These are phyloP conservation scores for Trichophyton equinum DNA, from an alignment of 2,329 filamentous ascomycete genomes.

Conservation along the genomic window DNA sequence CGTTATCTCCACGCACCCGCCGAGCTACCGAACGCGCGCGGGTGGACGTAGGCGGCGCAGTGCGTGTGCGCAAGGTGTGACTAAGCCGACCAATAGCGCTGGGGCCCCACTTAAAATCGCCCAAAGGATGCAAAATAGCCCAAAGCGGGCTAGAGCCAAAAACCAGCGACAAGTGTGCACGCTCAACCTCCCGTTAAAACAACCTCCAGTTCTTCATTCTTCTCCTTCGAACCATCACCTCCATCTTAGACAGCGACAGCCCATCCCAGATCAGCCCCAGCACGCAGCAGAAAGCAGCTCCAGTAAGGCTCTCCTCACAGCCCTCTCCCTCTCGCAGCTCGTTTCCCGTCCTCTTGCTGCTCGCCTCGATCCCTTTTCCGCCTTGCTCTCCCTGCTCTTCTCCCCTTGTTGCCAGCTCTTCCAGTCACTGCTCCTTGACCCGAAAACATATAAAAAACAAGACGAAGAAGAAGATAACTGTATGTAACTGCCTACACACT, in stretches of 20 bases:
- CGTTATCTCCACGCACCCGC: neutral
- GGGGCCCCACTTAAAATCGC: neutral
- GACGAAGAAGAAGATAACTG: neutral
- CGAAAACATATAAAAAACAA: no score
- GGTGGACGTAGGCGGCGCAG: neutral
- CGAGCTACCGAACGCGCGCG: neutral
- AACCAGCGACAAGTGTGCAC: slow-evolving; percentile 12
- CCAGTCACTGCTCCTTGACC: neutral
- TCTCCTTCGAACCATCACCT: slow-evolving; percentile 12
- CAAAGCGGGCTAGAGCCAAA: slow-evolving; percentile 17
- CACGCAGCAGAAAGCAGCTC: neutral
- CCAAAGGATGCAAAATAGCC: slow-evolving; percentile 11
- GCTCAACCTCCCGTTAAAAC: slow-evolving; percentile 11
- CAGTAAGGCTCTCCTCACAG: neutral
- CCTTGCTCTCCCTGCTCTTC: neutral
- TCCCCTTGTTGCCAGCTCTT: slow-evolving; percentile 3
- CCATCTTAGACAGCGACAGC: neutral
- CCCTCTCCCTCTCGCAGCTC: neutral
- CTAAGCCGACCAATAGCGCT: neutral
- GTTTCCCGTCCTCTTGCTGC: neutral
- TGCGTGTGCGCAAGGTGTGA: neutral
- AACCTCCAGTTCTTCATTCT: slow-evolving; percentile 7
- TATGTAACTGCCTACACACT: neutral
- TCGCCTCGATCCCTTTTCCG: neutral
- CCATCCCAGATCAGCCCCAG: neutral